Base-by-base conservation (phyloP, 108 stramenopile species). In the Pseudonitzschia delicatissima region DNA sequence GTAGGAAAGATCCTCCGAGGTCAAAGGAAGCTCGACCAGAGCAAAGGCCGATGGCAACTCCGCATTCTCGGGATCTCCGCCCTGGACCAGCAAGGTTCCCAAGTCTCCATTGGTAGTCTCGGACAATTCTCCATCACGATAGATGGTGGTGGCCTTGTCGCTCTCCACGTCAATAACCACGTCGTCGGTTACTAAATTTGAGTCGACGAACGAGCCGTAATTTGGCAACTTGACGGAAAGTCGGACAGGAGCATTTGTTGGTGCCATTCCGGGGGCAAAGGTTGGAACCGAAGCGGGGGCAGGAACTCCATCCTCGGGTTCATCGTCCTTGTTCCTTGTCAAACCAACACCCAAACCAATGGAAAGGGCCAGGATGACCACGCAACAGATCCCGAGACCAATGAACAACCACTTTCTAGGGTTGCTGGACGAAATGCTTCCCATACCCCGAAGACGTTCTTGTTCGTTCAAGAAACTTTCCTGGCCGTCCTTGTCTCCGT, bases 1-100 rank as follows among this genome's bases (percentile, higher is more conserved):
- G n/a, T n/a, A n/a, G n/a, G n/a, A n/a, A n/a, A n/a, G n/a, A n/a
- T n/a, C n/a, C n/a, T n/a, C n/a, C n/a, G n/a, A n/a, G n/a, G n/a
- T n/a, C n/a, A n/a, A n/a, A n/a, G n/a, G n/a, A 42, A 51, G 40
- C n/a, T 61, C n/a, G 26, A 61, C 37, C 23, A 61, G 37, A 8
- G 60, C 12, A 35, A 26, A 61, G 9, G 60, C 60, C 17, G 39
- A 40, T 33, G 60, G 60, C 5, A 42, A 6, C 26, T 61, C 60
- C 8, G 60, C 9, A 25, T 61, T 18, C 3, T 37, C 60, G 39
- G 60, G 60, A n/a, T 35, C 7, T 26, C 60, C 60, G 9, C 13
- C 9, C 25, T 61, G 60, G 9, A 61, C 60, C 60, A 61, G 32
- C 60, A 61, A 39, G 6, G 39, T 42, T 3, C n/a, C 34, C 20